A percentile compares a stretch with the other conserved stretches of the same genome.
Conservation (phyloP, 345 rosid species). For the Salix caprea region DNA sequence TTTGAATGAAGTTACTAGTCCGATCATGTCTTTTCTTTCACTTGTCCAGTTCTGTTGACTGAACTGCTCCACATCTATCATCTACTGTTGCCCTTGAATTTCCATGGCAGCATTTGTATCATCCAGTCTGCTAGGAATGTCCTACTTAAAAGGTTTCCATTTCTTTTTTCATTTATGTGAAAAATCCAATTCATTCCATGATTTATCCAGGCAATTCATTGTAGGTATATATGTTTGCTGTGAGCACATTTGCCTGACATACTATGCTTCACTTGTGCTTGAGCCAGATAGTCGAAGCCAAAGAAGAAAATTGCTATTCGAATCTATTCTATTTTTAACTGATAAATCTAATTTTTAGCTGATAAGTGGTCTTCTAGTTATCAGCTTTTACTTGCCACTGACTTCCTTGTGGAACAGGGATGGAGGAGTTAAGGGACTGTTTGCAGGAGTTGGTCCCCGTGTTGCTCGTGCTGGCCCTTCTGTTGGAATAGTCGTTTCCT, state of each 20-base stretch:
- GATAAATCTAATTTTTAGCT: background rate
- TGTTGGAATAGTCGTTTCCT: slow-evolving; percentile 35
- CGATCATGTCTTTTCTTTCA: background rate
- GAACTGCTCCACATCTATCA: background rate
- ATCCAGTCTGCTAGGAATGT: background rate
- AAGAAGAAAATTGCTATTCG: background rate
- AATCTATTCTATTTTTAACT: background rate
- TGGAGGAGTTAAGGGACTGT: slow-evolving; percentile 21
- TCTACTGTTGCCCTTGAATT: background rate
- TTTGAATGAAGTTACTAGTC: background rate
- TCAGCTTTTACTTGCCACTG: background rate
- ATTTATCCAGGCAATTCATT: no score
- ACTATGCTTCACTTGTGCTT: no score
- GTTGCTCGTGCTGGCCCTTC: slow-evolving; percentile 31
- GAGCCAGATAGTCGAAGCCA: background rate
- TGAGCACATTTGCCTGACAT: no score
- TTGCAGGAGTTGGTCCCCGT: slow-evolving; percentile 26
- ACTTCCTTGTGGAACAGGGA: slow-evolving; percentile 18
- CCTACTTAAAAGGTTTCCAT: background rate
- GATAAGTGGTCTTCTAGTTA: background rate
- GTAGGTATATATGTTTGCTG: no score
- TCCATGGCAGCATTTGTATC: background rate
- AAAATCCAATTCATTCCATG: background rate
- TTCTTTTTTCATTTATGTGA: background rate
- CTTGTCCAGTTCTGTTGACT: background rate